Conservation (phyloP, 371 early-diverging fungal species). For the Dipsacomyces acuminosporus region DNA sequence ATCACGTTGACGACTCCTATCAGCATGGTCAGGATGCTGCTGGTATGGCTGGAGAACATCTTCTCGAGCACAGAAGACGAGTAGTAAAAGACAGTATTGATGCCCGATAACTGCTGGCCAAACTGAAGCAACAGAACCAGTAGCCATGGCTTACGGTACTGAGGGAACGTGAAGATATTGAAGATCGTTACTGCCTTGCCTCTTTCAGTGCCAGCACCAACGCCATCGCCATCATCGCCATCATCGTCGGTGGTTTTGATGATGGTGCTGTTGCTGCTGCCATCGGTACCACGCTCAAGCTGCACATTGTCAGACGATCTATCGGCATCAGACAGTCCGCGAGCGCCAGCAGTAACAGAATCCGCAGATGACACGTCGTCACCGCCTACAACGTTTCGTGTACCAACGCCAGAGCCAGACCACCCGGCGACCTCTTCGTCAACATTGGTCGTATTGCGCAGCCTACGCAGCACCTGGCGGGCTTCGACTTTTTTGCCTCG, state of each 20-base stretch:
- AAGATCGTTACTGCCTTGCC: constrained; percentile 36
- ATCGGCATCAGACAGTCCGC: background rate
- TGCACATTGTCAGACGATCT: background rate
- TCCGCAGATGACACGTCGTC: too few relatives aligned
- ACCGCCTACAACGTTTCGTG: too few relatives aligned
- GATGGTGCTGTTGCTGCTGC: background rate
- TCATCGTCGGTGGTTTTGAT: background rate
- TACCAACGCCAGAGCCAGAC: constrained; percentile 24
- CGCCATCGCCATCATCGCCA: background rate
- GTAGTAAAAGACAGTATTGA: constrained; percentile 89
- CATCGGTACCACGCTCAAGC: background rate
- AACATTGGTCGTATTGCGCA: constrained; percentile 57
- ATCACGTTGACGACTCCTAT: constrained; percentile 73
- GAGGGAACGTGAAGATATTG: constrained; percentile 49
- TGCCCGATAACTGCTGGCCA: constrained; percentile 85
- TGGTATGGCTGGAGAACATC: constrained; percentile 59
- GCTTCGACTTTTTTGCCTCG: constrained; percentile 54
- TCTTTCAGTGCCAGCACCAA: background rate
- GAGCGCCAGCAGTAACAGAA: background rate
- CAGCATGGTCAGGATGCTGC: constrained; percentile 63
- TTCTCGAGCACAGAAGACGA: constrained; percentile 71
- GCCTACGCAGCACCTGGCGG: constrained; percentile 52
- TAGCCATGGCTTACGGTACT: constrained; percentile 58
- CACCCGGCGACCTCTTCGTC: constrained; percentile 63
- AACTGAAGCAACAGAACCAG: constrained; percentile 73